Percentiles rank a stretch among this genome's conserved stretches.
Evolutionary conservation across 2,329 filamentous ascomycete species (phyloP).

Genomic region (Pseudocercospora pini-densiflorae): DNA sequence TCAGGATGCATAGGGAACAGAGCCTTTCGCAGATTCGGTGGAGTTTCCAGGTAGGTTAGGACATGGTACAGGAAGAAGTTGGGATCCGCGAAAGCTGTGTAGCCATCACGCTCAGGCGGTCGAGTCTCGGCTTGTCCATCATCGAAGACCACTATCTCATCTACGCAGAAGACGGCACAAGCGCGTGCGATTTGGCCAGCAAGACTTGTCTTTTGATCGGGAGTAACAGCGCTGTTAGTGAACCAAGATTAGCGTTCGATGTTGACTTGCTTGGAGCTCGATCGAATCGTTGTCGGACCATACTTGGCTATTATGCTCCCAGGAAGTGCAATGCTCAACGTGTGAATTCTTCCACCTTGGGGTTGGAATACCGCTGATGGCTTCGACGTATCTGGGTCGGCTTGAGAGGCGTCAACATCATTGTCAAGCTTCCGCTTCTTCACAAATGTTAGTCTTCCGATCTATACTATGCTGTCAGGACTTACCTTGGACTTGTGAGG

Average conservation of each 20-base stretch:
- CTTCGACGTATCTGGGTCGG: slow-evolving; percentile 62
- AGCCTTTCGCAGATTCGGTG: slow-evolving; percentile 76
- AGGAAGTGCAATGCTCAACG: slow-evolving; percentile 76
- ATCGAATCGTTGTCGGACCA: slow-evolving; percentile 28
- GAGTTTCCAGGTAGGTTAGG: slow-evolving; percentile 80
- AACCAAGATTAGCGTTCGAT: slow-evolving; percentile 11
- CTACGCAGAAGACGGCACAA: slow-evolving; percentile 79
- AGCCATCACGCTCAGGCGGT: slow-evolving; percentile 48
- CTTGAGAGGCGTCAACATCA: neutral
- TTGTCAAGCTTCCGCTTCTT: slow-evolving; percentile 29
- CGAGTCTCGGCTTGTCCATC: slow-evolving; percentile 59
- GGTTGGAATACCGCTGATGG: slow-evolving; percentile 72
- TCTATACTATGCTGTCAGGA: neutral
- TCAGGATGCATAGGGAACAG: slow-evolving; percentile 82
- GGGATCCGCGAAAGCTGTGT: slow-evolving; percentile 74
- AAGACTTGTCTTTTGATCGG: slow-evolving; percentile 74
- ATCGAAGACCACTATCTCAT: slow-evolving; percentile 82
- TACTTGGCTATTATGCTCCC: slow-evolving; percentile 79
- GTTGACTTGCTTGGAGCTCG: neutral
- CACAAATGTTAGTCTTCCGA: neutral
- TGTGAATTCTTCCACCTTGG: slow-evolving; percentile 68
- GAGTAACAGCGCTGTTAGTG: slow-evolving; percentile 64
- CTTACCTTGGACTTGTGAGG: slow-evolving; percentile 28
- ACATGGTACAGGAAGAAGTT: slow-evolving; percentile 80
- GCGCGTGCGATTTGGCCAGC: slow-evolving; percentile 80